phyloP scores from a whole-genome alignment of 192 early-diverging fungal genomes.

The Coemansia sp. region DNA sequence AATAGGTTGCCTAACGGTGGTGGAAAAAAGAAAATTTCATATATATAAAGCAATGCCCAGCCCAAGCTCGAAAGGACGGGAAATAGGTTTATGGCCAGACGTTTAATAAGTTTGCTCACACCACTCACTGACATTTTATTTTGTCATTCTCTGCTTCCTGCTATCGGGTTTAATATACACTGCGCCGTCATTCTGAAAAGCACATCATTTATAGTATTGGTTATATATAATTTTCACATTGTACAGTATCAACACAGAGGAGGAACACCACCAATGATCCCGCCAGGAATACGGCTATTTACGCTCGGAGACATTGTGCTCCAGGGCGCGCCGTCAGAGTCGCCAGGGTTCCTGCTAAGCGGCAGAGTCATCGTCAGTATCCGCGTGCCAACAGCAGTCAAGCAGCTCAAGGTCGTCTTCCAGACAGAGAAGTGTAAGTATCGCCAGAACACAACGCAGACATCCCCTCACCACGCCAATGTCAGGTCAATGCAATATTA shows the following conservation, averaged over 20 bases:
- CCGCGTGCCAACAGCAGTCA: conserved; percentile 25
- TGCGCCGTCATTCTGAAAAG: not conserved
- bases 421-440: conserved; percentile 36
- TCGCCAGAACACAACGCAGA: not conserved
- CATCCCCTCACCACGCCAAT: not conserved
- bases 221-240: not conserved
- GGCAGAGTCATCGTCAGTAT: conserved; percentile 48
- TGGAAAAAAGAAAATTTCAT: not conserved
- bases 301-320: conserved; percentile 42
- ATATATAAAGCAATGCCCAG: not conserved
- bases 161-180: not conserved
- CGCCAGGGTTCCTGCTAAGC: conserved; percentile 33
- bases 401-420: conserved; percentile 29
- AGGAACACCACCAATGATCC: conserved; percentile 21
- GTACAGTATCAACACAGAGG: not conserved
- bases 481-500: not conserved
- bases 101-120: not conserved
- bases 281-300: conserved; percentile 44
- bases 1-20: not conserved
- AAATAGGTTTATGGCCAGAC: not conserved
- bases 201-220: conserved; percentile 8
- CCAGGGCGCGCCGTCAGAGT: conserved; percentile 38
- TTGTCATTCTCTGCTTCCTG: not conserved
- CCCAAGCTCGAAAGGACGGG: not conserved
- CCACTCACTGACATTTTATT: not conserved